Evolutionary conservation across 441 rosid species (phyloP).

Genomic region (Adansonia gregorii): DNA sequence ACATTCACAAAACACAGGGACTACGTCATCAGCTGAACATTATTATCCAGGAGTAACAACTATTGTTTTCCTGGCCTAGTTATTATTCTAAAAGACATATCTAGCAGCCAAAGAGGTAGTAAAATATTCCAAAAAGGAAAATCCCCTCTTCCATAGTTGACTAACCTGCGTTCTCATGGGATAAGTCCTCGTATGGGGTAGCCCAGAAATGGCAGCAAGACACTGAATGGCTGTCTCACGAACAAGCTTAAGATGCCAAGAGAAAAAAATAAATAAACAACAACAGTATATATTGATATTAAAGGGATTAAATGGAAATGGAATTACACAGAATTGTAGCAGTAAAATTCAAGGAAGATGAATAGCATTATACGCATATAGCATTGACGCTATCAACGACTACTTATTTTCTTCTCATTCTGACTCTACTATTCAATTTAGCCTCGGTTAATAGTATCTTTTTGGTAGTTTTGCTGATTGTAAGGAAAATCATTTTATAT

Average conservation of each 20-base stretch:
- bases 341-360: not conserved
- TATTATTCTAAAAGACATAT: not conserved
- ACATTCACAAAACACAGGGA: not conserved
- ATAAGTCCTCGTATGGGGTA: conserved; percentile 76
- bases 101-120: not conserved
- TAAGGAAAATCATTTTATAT: not conserved
- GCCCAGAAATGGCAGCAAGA: conserved; percentile 64
- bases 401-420: conserved; percentile 1
- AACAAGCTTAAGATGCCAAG: conserved; percentile 54
- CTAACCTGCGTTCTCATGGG: conserved; percentile 75
- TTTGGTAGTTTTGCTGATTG: not conserved
- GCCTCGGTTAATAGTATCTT: not conserved
- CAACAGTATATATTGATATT: not conserved
- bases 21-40: not conserved
- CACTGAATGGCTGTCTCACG: conserved; percentile 91
- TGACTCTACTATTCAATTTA: not conserved
- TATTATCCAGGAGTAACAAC: not conserved
- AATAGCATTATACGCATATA: not conserved
- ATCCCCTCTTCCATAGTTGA: conserved; percentile 1
- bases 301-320: not conserved
- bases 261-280: not conserved
- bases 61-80: not conserved
- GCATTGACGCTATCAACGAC: not conserved
- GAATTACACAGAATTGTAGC: not conserved
- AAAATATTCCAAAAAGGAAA: not conserved